These are phyloP conservation scores for Pleurotus cornucopiae DNA, from an alignment of 768 basidiomycete genomes.

Conservation along the genomic window DNA sequence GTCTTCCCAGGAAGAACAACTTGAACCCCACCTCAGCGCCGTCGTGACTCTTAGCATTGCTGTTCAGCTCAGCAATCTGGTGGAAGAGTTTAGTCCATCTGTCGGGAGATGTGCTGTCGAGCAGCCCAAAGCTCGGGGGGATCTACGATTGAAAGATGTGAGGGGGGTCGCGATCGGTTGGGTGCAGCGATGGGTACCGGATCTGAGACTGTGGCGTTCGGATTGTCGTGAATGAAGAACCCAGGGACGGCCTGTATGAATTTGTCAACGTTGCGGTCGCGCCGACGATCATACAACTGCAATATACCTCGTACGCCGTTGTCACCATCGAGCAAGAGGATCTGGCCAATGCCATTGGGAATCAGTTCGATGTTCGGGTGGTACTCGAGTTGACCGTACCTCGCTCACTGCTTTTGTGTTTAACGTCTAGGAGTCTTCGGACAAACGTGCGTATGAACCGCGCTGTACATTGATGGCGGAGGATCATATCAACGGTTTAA, in stretches of 20 bases:
- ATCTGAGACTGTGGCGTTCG: constrained; percentile 21
- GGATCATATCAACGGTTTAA: too few relatives aligned
- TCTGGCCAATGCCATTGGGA: not conserved
- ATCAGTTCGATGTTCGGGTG: too few relatives aligned
- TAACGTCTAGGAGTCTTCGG: too few relatives aligned
- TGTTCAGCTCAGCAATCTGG: constrained; percentile 45
- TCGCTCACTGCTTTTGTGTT: too few relatives aligned
- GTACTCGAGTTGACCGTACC: too few relatives aligned
- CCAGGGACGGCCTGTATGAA: constrained; percentile 29
- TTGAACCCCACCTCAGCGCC: constrained; percentile 45
- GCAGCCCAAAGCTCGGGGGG: constrained; percentile 53
- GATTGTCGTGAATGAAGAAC: constrained; percentile 40
- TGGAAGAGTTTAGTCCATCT: constrained; percentile 46
- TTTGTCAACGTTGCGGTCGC: not conserved
- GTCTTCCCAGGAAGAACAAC: constrained; percentile 60
- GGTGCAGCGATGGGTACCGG: constrained; percentile 19
- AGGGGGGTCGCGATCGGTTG: not conserved
- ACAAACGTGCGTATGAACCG: too few relatives aligned
- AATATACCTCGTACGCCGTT: constrained; percentile 9
- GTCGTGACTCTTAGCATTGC: constrained; percentile 17
- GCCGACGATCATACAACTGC: not conserved
- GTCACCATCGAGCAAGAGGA: not conserved
- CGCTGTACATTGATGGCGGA: too few relatives aligned
- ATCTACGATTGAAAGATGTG: constrained; percentile 30
- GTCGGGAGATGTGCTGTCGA: constrained; percentile 37